Percentiles rank a stretch among this genome's conserved stretches.
Conservation (phyloP, 2,329 filamentous ascomycete genomes). For the Aspergillus aculeatus region DNA sequence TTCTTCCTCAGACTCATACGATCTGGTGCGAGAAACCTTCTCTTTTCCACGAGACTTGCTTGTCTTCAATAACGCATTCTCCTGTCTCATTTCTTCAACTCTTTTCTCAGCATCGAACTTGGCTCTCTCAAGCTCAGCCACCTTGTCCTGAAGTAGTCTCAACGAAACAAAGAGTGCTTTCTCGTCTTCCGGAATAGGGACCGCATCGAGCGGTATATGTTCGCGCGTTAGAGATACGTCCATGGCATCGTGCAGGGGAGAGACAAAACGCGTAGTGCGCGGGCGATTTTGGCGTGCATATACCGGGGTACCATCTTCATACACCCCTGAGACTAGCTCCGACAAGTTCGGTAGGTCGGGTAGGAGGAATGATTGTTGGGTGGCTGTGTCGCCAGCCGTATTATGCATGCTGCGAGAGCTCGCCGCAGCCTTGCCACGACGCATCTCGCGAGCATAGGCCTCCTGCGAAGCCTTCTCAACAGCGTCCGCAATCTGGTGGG, state of each 20-base stretch:
- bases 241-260: conserved; percentile 40
- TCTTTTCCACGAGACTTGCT: conserved; percentile 40
- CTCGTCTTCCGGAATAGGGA: conserved; percentile 61
- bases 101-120: conserved; percentile 52
- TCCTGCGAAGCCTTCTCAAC: conserved; percentile 40
- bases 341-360: conserved; percentile 62
- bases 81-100: conserved; percentile 52
- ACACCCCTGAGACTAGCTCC: conserved; percentile 59
- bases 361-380: conserved; percentile 60
- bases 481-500: conserved; percentile 40
- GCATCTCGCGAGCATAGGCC: conserved; percentile 32
- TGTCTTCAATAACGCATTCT: conserved; percentile 52
- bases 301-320: conserved; percentile 58
- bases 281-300: conserved; percentile 52
- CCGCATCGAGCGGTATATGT: conserved; percentile 52
- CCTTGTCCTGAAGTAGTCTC: conserved; percentile 57
- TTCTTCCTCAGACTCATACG: conserved; percentile 47
- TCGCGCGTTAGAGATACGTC: conserved; percentile 33
- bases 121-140: conserved; percentile 56
- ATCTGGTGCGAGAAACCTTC: conserved; percentile 32
- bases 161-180: conserved; percentile 63
- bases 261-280: conserved; percentile 55
- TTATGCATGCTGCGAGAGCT: conserved; percentile 26
- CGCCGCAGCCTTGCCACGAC: conserved; percentile 24
- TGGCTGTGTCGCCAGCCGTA: conserved; percentile 47